These are phyloP conservation scores for Nymphaea thermarum DNA, from an alignment of 164 flowering plant genomes.

Conservation along the genomic window DNA sequence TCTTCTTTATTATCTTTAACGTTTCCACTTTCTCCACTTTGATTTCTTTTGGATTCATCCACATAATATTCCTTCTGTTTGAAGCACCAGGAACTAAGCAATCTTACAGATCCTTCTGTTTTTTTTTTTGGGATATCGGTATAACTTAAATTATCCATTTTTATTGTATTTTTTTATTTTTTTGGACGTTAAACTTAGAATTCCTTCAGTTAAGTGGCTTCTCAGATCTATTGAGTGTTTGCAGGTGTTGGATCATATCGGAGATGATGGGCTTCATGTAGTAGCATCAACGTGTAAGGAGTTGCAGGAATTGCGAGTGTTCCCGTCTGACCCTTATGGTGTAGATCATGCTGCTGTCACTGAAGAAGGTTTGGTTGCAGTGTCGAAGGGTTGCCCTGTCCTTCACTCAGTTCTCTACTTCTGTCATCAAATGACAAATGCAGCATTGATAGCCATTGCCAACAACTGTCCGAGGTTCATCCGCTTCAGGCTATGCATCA, in stretches of 20 bases:
- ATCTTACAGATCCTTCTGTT: no score
- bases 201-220: neutral
- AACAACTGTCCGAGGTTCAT: constrained; percentile 67
- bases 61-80: no score
- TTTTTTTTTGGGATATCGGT: no score
- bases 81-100: no score
- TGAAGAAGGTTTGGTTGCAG: constrained; percentile 66
- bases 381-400: constrained; percentile 71
- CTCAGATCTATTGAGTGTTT: neutral
- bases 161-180: no score
- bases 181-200: no score
- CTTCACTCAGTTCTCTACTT: constrained; percentile 68
- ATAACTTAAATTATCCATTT: no score
- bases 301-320: constrained; percentile 73
- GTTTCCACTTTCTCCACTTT: no score
- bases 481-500: constrained; percentile 64
- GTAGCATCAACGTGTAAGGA: constrained; percentile 76
- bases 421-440: constrained; percentile 88
- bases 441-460: constrained; percentile 71
- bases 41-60: no score
- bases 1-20: no score
- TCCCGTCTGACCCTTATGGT: constrained; percentile 58
- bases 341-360: constrained; percentile 46
- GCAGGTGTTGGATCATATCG: constrained; percentile 77
- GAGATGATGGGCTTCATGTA: constrained; percentile 66